A percentile compares a stretch with the other conserved stretches of the same genome.
These are phyloP conservation scores for Penicillium riverlandense DNA, from an alignment of 495 filamentous ascomycete genomes.

Conservation along the genomic window DNA sequence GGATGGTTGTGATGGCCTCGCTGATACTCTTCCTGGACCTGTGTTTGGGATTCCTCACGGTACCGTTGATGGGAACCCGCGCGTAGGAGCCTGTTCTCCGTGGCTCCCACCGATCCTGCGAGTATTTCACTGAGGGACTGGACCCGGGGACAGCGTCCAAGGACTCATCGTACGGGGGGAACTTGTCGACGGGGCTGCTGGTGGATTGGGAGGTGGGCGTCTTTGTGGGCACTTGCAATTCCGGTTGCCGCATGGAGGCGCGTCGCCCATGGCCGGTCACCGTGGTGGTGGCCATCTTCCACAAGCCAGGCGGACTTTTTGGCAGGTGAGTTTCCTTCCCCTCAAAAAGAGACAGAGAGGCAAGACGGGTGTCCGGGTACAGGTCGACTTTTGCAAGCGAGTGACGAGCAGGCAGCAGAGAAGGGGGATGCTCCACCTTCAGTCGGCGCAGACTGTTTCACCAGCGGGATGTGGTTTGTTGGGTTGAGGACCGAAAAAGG, in stretches of 20 bases:
- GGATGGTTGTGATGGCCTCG: conserved; percentile 75
- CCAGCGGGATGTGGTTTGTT: too few species aligned
- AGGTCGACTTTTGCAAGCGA: too few species aligned
- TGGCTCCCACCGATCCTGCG: conserved; percentile 31
- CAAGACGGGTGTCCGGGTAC: too few species aligned
- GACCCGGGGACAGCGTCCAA: conserved; percentile 21
- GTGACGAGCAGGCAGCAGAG: too few species aligned
- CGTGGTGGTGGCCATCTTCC: conserved; percentile 36
- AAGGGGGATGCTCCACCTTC: too few species aligned
- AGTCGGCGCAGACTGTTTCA: too few species aligned
- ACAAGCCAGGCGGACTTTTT: background rate
- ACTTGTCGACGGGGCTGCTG: conserved; percentile 36
- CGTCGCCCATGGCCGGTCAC: conserved; percentile 40
- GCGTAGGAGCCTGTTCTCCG: conserved; percentile 23
- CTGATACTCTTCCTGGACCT: conserved; percentile 73
- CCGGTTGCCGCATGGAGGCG: conserved; percentile 35
- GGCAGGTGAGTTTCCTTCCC: too few species aligned
- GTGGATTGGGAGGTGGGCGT: conserved; percentile 23
- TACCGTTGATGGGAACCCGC: conserved; percentile 31
- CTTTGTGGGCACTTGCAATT: conserved; percentile 26
- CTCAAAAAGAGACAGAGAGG: background rate
- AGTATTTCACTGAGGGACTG: conserved; percentile 26
- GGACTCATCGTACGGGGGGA: conserved; percentile 36
- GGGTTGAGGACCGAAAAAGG: too few species aligned
- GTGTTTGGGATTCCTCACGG: conserved; percentile 50